Conservation (phyloP, 805 yeast genomes). For the Pichia kluyveri region DNA sequence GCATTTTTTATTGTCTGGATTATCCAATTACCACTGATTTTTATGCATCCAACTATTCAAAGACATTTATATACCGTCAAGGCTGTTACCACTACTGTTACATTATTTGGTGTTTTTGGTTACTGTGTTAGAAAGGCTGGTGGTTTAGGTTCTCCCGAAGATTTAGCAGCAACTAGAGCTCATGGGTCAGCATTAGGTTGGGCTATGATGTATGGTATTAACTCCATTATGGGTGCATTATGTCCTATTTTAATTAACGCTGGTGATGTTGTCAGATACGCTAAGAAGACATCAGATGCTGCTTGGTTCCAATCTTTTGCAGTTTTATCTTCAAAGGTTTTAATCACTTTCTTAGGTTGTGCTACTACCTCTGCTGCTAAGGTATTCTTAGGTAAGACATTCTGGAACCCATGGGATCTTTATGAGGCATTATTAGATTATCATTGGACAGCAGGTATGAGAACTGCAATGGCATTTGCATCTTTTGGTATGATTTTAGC, state of each 20-base stretch:
- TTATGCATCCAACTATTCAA: constrained; percentile 33
- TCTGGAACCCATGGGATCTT: constrained; percentile 40
- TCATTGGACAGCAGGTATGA: constrained; percentile 29
- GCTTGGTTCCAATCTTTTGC: constrained; percentile 27
- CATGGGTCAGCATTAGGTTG: constrained; percentile 10
- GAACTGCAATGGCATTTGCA: constrained; percentile 43
- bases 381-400: constrained; percentile 14
- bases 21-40: constrained; percentile 31
- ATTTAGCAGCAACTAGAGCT: constrained; percentile 9
- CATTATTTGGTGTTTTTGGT: constrained; percentile 18
- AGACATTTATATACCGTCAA: constrained; percentile 15
- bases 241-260: constrained; percentile 21
- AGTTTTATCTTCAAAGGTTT: constrained; percentile 26
- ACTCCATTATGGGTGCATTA: constrained; percentile 17
- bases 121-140: constrained; percentile 21
- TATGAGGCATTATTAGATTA: constrained; percentile 28
- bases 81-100: constrained; percentile 18
- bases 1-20: constrained; percentile 37
- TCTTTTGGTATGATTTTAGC: constrained; percentile 31
- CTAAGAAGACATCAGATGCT: constrained; percentile 10
- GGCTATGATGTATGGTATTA: constrained; percentile 8
- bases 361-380: constrained; percentile 35
- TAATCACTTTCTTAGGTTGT: constrained; percentile 29
- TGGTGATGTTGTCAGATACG: constrained; percentile 20
- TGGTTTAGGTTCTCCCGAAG: constrained; percentile 18